phyloP scores from a whole-genome alignment of 202 grass and related monocot species.

The Saccharum hybrid region DNA sequence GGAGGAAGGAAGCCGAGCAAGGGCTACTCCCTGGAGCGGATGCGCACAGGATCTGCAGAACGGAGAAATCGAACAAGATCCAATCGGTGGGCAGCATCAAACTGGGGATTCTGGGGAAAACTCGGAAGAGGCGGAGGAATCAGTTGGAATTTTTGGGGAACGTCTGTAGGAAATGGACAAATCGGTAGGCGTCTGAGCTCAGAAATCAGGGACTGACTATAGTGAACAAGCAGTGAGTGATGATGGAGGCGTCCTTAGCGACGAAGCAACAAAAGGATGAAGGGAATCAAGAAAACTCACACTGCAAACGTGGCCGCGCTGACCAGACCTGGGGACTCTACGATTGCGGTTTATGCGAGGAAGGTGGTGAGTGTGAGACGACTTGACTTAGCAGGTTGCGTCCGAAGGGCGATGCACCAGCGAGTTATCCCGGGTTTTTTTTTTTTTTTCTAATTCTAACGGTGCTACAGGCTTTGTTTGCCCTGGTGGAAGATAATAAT shows the following conservation, averaged over 20 bases:
- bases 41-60: neutral
- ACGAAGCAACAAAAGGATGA: too few relatives aligned
- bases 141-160: neutral
- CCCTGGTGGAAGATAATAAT: neutral
- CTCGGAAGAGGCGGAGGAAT: constrained; percentile 6
- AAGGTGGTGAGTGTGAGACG: constrained; percentile 1
- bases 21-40: neutral
- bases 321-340: too few relatives aligned
- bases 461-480: neutral
- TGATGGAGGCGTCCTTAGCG: too few relatives aligned
- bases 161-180: constrained; percentile 21
- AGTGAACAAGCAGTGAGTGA: too few relatives aligned
- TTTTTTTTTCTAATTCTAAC: too few relatives aligned
- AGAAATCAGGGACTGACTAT: neutral
- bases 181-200: constrained; percentile 12
- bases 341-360: neutral
- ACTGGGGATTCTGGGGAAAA: constrained; percentile 4
- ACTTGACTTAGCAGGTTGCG: too few relatives aligned
- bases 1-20: neutral
- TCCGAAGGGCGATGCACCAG: too few relatives aligned
- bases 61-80: constrained; percentile 31
- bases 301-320: too few relatives aligned
- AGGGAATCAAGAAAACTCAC: too few relatives aligned
- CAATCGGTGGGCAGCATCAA: constrained; percentile 20
- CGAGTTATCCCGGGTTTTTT: neutral